Conservation (phyloP, 2,329 filamentous ascomycete genomes). For the Beauveria varroae region DNA sequence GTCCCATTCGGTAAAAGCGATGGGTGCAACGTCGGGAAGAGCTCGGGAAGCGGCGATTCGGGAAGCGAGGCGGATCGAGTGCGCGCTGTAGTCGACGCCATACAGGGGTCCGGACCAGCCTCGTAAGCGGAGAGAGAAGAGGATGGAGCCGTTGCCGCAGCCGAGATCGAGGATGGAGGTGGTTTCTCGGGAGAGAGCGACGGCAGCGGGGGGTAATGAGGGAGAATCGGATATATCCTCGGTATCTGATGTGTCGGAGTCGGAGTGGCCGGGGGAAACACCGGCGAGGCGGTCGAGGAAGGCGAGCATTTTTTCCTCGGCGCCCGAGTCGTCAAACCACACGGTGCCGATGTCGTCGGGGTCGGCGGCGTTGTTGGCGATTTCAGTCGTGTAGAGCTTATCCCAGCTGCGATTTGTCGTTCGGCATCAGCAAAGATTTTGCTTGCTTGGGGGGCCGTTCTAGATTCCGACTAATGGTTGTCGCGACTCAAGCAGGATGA, state of each 20-base stretch:
- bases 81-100: constrained; percentile 79
- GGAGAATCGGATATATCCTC: constrained; percentile 7
- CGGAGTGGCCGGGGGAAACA: constrained; percentile 13
- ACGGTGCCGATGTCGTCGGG: constrained; percentile 77
- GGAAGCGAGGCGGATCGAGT: constrained; percentile 66
- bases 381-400: constrained; percentile 61
- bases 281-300: constrained; percentile 47
- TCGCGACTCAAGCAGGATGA: constrained; percentile 16
- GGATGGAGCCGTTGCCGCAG: constrained; percentile 85
- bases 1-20: constrained; percentile 54
- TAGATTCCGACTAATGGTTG: background rate
- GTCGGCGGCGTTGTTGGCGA: constrained; percentile 63
- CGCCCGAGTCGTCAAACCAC: constrained; percentile 93
- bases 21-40: constrained; percentile 13
- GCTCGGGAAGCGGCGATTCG: constrained; percentile 43
- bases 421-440: too few relatives aligned
- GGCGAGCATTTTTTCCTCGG: constrained; percentile 69
- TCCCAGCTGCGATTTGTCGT: constrained; percentile 55
- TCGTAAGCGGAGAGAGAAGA: constrained; percentile 67
- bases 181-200: constrained; percentile 18
- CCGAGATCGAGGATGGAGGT: constrained; percentile 75
- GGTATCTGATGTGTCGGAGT: constrained; percentile 18
- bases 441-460: background rate
- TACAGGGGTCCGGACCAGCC: constrained; percentile 63
- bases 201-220: background rate